A percentile compares a stretch with the other conserved stretches of the same genome.
Conservation (phyloP, 129 eudicot species). For the Scalesia atractyloides region DNA sequence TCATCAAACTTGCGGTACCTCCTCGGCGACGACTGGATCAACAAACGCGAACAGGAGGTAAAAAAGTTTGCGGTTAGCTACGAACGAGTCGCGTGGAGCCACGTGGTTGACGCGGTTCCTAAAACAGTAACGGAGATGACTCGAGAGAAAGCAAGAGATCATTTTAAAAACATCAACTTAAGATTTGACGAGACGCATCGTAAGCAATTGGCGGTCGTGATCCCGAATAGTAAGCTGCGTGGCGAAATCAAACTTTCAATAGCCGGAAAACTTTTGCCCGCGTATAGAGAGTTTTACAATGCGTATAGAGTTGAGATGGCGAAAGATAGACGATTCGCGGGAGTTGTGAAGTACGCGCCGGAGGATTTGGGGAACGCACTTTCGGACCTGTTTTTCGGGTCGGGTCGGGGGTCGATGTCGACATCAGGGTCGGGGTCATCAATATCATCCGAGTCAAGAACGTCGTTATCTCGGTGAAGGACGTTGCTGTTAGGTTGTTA, state of each 20-base stretch:
- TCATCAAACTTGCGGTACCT: constrained; percentile 56
- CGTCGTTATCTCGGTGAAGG: constrained; percentile 28
- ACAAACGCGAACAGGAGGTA: constrained; percentile 49
- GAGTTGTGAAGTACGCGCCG: constrained; percentile 53
- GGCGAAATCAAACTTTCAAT: constrained; percentile 58
- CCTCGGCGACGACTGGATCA: constrained; percentile 79
- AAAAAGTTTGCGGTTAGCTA: constrained; percentile 51
- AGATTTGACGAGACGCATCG: constrained; percentile 54
- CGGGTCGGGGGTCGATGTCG: constrained; percentile 29
- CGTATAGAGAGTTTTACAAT: constrained; percentile 54
- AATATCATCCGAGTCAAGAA: constrained; percentile 2
- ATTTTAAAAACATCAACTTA: constrained; percentile 43
- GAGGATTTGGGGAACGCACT: constrained; percentile 50
- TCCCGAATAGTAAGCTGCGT: constrained; percentile 63
- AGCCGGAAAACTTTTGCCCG: constrained; percentile 42
- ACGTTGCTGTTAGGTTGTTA: constrained; percentile 7
- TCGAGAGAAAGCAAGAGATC: constrained; percentile 45
- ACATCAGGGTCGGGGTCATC: neutral
- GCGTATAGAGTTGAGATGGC: constrained; percentile 24
- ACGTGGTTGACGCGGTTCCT: constrained; percentile 48
- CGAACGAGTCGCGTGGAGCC: constrained; percentile 68
- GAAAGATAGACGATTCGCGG: constrained; percentile 32
- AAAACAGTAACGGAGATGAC: constrained; percentile 28
- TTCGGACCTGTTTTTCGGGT: constrained; percentile 55
- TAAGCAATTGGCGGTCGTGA: constrained; percentile 52